Evolutionary conservation across 805 yeast genomes (phyloP).

Genomic region (Metschnikowia lochheadii): DNA sequence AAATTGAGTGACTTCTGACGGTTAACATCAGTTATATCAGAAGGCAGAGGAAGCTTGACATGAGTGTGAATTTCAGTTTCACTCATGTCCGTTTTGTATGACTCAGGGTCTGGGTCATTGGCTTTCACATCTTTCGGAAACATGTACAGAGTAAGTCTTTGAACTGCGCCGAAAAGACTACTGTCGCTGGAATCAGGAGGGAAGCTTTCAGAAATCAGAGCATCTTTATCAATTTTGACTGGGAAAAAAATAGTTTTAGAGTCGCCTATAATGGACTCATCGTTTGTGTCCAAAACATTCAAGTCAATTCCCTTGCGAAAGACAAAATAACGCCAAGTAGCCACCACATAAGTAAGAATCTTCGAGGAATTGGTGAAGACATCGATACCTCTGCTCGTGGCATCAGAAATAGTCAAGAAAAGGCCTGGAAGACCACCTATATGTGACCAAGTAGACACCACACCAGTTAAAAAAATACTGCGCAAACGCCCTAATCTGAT

Average conservation of each 20-base stretch:
- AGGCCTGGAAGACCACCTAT: constrained; percentile 92
- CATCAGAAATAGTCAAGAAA: constrained; percentile 75
- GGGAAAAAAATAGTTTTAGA: constrained; percentile 38
- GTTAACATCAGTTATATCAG: constrained; percentile 22
- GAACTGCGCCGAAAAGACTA: constrained; percentile 17
- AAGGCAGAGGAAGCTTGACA: constrained; percentile 28
- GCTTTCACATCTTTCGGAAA: constrained; percentile 49
- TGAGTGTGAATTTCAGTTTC: constrained; percentile 39
- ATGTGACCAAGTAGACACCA: constrained; percentile 62
- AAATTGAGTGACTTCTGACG: constrained; percentile 55
- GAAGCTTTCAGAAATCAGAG: not conserved
- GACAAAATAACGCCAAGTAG: constrained; percentile 85
- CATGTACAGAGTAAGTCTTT: constrained; percentile 47
- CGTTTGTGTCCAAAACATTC: constrained; percentile 28
- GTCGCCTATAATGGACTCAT: constrained; percentile 31
- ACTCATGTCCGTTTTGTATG: constrained; percentile 35
- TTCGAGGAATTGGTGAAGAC: constrained; percentile 43
- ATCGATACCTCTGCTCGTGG: constrained; percentile 57
- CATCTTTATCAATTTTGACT: constrained; percentile 23
- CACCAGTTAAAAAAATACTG: constrained; percentile 74
- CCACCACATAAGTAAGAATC: constrained; percentile 47
- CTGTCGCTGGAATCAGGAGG: not conserved
- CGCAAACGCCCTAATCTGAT: constrained; percentile 54
- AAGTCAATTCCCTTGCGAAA: constrained; percentile 69
- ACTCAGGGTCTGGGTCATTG: constrained; percentile 34